Base-by-base conservation (phyloP, 371 early-diverging fungal species). In the Mortierella sp. region DNA sequence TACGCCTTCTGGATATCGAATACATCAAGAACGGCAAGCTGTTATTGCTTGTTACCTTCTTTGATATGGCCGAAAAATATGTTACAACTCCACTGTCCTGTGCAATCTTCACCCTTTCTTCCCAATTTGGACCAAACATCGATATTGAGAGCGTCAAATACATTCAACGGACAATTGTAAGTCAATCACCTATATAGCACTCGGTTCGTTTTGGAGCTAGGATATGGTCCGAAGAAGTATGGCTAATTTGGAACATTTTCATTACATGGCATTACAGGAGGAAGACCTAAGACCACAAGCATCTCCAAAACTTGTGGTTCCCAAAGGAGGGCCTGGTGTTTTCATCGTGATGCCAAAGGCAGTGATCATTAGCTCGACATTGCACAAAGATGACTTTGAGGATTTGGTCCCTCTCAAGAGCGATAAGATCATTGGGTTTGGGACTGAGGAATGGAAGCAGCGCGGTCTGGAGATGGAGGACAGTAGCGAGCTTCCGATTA, bases 211-310 rank as follows among this genome's bases (percentile, higher is more conserved):
- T 20, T 20, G 16, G 16, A 2, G 11, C 20, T 20, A 20, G 49
- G n/a, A 16, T 49, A 43, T 20, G 45, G 4, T 9, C 45, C 12
- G 39, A 5, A 57, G 26, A 30, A 57, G 52, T 24, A n/a, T 54
- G 54, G 11, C 54, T 54, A 54, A 54, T n/a, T 22, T 9, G 54
- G 6, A n/a, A 26, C 9, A n/a, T 9, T 54, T 22, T 54, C 54
- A 9, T 26, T 54, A 30, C 4, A 12, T 12, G 28, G 24, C 24
- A 11, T 55, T 39, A 26, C 14, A 80, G 81, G 81, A 80, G 28
- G 81, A 75, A 26, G 81, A 80, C 20, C 37, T 69, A n/a, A 68
- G 81, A 4, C 81, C 75, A 26, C 75, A 69, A 20, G 81, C 75
- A 45, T 52, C 68, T 6, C 81, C 81, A 24, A 75, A 49, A 47